Percentiles rank a stretch among this genome's conserved stretches.
These are phyloP conservation scores for Nicotiana sylvestris DNA, from an alignment of 257 asterid genomes.

Conservation along the genomic window DNA sequence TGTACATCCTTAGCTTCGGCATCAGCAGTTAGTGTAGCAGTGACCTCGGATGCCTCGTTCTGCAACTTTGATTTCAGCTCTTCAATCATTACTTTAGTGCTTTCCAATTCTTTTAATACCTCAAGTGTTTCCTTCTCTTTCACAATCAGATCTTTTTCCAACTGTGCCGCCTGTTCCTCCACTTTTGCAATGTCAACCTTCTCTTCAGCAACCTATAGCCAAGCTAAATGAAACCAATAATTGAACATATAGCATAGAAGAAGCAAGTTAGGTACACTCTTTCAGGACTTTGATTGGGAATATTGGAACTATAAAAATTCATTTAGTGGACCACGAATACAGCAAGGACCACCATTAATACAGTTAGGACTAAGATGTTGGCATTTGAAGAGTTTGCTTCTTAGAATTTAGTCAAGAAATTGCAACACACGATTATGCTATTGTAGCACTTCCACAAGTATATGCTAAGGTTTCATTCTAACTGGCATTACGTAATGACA, in stretches of 20 bases:
- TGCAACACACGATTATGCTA: background rate
- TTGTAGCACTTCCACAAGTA: background rate
- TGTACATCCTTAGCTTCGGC: constrained; percentile 7
- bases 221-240: background rate
- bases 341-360: background rate
- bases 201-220: constrained; percentile 11
- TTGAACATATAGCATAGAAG: background rate
- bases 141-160: constrained; percentile 52
- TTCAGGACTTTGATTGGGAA: background rate
- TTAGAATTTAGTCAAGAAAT: background rate
- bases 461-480: background rate
- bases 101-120: constrained; percentile 70
- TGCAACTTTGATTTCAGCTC: constrained; percentile 61
- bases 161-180: constrained; percentile 69
- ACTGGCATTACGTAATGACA: background rate
- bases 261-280: background rate
- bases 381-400: background rate
- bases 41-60: constrained; percentile 51
- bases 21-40: constrained; percentile 21
- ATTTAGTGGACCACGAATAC: background rate
- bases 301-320: background rate
- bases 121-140: constrained; percentile 84
- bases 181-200: constrained; percentile 41
- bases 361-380: background rate
- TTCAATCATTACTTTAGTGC: constrained; percentile 51